Evolutionary conservation across 805 yeast genomes (phyloP).

Genomic region (Lipomyces yamadae): DNA sequence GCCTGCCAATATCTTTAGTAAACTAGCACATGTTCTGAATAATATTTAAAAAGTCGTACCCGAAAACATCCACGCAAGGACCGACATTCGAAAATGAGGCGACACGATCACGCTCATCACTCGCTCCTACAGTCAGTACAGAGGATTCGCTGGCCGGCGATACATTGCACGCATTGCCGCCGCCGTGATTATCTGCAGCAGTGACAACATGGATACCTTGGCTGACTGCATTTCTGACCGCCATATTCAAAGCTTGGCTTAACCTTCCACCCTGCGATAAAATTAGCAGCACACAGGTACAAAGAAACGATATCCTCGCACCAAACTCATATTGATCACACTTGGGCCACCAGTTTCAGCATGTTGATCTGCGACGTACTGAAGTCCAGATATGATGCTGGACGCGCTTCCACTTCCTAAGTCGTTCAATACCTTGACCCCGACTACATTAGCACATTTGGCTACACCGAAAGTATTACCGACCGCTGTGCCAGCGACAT

Average conservation of each 20-base stretch:
- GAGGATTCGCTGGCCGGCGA: constrained; percentile 94
- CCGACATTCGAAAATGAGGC: constrained; percentile 34
- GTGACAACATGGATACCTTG: constrained; percentile 91
- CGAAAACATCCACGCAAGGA: constrained; percentile 38
- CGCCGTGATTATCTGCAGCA: constrained; percentile 89
- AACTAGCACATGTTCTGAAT: constrained; percentile 43
- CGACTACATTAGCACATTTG: constrained; percentile 75
- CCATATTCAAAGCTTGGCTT: constrained; percentile 75
- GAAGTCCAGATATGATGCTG: constrained; percentile 83
- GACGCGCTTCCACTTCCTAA: constrained; percentile 85
- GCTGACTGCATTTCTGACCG: constrained; percentile 85
- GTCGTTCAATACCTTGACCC: constrained; percentile 77
- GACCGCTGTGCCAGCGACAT: constrained; percentile 95
- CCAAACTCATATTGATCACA: constrained; percentile 73
- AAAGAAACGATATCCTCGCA: constrained; percentile 58
- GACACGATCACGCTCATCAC: constrained; percentile 17
- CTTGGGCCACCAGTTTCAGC: constrained; percentile 37
- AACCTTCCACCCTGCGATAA: constrained; percentile 23
- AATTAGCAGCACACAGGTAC: neutral
- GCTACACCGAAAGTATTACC: constrained; percentile 82
- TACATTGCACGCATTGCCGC: constrained; percentile 87
- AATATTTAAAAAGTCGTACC: constrained; percentile 60
- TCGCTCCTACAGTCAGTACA: constrained; percentile 57
- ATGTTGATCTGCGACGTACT: constrained; percentile 78
- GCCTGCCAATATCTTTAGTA: constrained; percentile 51